These are phyloP conservation scores for Ulota crispa DNA, from an alignment of 225 moss, liverwort and hornwort genomes.

Conservation along the genomic window DNA sequence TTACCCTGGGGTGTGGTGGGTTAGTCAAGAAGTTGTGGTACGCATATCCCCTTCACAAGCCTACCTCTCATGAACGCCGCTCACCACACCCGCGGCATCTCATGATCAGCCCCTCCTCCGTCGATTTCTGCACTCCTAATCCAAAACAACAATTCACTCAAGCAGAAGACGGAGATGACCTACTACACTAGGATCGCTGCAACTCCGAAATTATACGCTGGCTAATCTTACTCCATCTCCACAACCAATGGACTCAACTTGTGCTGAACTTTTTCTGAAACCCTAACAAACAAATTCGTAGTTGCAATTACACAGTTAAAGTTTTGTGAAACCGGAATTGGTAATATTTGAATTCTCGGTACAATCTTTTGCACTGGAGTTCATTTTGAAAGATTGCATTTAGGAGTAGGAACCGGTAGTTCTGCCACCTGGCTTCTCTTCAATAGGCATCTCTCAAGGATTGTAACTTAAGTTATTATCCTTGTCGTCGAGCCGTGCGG, in stretches of 20 bases:
- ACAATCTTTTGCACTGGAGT: not conserved
- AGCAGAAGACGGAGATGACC: not conserved
- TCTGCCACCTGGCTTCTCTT: constrained; percentile 28
- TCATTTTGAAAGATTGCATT: not conserved
- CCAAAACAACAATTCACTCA: not conserved
- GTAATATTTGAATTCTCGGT: not conserved
- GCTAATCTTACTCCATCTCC: not conserved
- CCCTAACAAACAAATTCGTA: not conserved
- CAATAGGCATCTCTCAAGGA: constrained; percentile 15
- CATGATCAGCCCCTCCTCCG: not conserved
- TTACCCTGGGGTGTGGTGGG: no score
- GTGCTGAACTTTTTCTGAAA: not conserved
- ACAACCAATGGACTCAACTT: not conserved
- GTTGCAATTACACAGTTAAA: no score
- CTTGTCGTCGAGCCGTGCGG: not conserved
- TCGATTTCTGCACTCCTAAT: not conserved
- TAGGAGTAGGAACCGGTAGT: not conserved
- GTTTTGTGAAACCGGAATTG: no score
- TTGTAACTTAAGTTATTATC: no score
- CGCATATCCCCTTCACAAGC: no score
- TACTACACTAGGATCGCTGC: not conserved
- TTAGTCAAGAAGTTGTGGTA: no score
- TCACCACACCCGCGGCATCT: constrained; percentile 12
- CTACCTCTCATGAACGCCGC: constrained; percentile 50
- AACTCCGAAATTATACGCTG: not conserved